Evolutionary conservation across 306 rosid genomes (phyloP).

Genomic region (Prinsepia uniflora): DNA sequence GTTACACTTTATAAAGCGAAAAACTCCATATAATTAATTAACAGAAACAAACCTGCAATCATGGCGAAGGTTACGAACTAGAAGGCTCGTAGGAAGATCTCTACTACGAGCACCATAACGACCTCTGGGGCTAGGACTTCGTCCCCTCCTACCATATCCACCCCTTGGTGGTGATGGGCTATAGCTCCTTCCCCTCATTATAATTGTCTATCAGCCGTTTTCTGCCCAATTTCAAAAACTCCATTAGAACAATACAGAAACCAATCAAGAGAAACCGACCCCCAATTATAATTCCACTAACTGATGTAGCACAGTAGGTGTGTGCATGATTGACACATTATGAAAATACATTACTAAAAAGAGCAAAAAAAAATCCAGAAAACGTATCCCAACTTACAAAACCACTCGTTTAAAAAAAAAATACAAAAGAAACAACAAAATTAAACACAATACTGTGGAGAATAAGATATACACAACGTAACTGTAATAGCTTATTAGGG

Average conservation of each 20-base stretch:
- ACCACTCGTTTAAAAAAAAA: neutral
- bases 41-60: conserved; percentile 66
- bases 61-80: conserved; percentile 97
- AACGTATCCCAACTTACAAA: neutral
- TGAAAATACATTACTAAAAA: neutral
- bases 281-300: neutral
- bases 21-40: neutral
- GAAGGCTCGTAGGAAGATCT: conserved; percentile 93
- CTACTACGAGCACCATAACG: conserved; percentile 69
- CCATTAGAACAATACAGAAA: neutral
- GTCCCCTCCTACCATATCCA: conserved; percentile 78
- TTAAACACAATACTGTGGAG: neutral
- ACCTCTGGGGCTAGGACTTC: conserved; percentile 94
- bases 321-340: no score
- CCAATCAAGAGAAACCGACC: neutral
- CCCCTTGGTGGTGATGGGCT: conserved; percentile 88
- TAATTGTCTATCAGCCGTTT: neutral
- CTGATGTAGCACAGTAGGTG: no score
- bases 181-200: conserved; percentile 92
- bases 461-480: neutral
- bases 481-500: neutral
- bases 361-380: neutral
- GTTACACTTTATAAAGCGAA: neutral
- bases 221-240: conserved; percentile 5
- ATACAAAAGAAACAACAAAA: neutral